Evolutionary conservation across 208 protist genomes (phyloP).

Genomic region (Leishmania mexicana): DNA sequence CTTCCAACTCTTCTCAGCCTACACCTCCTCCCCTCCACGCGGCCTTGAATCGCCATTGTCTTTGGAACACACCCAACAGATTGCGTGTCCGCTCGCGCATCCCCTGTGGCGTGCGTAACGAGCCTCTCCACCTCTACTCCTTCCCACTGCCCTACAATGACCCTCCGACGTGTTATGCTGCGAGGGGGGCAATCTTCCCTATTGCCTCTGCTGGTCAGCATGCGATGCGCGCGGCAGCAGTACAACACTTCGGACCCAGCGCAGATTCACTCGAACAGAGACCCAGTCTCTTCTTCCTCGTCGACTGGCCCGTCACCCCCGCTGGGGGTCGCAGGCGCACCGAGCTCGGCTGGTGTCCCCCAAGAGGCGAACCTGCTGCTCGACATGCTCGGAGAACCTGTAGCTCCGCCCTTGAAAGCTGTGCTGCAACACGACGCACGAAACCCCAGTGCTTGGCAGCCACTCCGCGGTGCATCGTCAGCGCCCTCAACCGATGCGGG

Average conservation of each 20-base stretch:
- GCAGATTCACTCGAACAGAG: neutral
- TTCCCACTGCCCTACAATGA: neutral
- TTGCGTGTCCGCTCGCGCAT: neutral
- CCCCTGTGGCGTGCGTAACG: neutral
- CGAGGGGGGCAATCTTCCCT: neutral
- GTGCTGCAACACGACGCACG: neutral
- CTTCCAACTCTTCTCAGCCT: neutral
- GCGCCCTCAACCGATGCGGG: neutral
- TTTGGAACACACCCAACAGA: neutral
- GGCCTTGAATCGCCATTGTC: neutral
- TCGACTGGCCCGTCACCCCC: neutral
- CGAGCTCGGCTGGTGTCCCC: neutral
- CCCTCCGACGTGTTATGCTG: neutral
- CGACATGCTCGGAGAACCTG: slow-evolving; percentile 6
- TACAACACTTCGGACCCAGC: neutral
- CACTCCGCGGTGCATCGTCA: neutral
- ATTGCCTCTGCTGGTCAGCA: neutral
- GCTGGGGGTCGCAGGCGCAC: neutral
- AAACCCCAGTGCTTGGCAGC: neutral
- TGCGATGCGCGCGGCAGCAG: neutral
- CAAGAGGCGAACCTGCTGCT: slow-evolving; percentile 14
- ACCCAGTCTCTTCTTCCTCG: neutral
- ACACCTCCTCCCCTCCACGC: neutral
- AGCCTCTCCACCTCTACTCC: neutral
- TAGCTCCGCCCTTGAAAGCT: neutral